Evolutionary conservation across 768 basidiomycete genomes (phyloP), one percentile per base, ranked within the genome.

Genomic region (Mycena venus): DNA sequence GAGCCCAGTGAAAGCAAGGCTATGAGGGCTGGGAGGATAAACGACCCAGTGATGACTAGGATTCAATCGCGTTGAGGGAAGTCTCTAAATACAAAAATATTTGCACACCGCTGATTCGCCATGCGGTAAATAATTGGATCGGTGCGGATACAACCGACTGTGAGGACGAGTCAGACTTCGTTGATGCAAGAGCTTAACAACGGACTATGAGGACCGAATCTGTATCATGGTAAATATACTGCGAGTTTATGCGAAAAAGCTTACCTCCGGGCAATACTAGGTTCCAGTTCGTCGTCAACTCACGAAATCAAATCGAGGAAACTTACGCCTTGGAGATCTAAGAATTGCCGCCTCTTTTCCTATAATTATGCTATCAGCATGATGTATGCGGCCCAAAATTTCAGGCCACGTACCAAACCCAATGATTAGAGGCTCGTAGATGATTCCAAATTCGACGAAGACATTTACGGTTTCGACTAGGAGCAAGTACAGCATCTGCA

Each of bases 401-500:
- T n/a, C 2, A 9, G 11, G 19, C 12, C 51, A 38, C 60, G 36
- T 19, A 70, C 74, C 70, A 36, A 64, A 64, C 34, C 55, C 34
- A 31, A 75, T 10, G 17, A 75, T 60, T 23, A 75, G 25, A 2
- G 70, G 75, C 36, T 72, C 27, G 32, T 72, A 72, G 1, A 75
- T 56, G 29, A 72, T 75, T 12, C 70, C 75, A 8, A 23, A 21
- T 17, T 68, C 53, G 59, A 75, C 53, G 27, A 72, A 6, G 5
- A 75, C 36, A 40, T 49, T 36, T 29, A 27, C 75, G 2, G 70
- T 75, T 53, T 59, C 67, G 34, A 59, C 75, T 17, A 75, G 0
- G 40, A 72, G 36, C 15, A 75, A 49, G 38, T 75, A 75, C 23
- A 75, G 21, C 34, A 75, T 72, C 72, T 73, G 60, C 21, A 68